These are phyloP conservation scores for Sisymbrium irio DNA, from an alignment of 345 rosid genomes.

Conservation along the genomic window DNA sequence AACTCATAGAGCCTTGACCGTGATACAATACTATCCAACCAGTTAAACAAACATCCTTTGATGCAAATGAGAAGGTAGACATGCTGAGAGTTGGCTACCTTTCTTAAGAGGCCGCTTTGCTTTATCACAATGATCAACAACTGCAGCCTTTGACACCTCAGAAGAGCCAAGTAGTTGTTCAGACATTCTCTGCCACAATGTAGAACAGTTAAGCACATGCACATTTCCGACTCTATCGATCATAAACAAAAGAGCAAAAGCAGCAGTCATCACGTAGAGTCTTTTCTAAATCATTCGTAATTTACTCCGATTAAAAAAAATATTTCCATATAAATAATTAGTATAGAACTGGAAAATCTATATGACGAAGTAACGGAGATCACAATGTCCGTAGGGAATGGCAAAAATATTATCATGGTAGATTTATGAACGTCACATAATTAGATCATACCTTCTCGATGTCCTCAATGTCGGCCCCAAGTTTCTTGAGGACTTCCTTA, in stretches of 20 bases:
- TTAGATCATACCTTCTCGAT: conserved; percentile 64
- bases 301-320: neutral
- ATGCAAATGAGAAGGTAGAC: conserved; percentile 11
- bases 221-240: neutral
- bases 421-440: conserved; percentile 2
- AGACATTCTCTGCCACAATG: conserved; percentile 57
- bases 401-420: neutral
- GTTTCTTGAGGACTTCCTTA: conserved; percentile 80
- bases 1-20: conserved; percentile 12
- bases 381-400: conserved; percentile 1
- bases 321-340: neutral
- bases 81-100: conserved; percentile 47
- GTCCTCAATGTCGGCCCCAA: conserved; percentile 69
- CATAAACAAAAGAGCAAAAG: neutral
- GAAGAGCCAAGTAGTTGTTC: conserved; percentile 54
- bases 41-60: conserved; percentile 5
- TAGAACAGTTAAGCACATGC: conserved; percentile 1
- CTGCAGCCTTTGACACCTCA: conserved; percentile 51
- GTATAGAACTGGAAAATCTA: neutral
- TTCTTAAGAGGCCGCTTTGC: conserved; percentile 56
- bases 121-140: conserved; percentile 47
- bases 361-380: neutral
- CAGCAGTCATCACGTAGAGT: neutral
- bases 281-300: neutral
- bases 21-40: conserved; percentile 8